These are phyloP conservation scores for Penicillium crustosum DNA, from an alignment of 2,329 filamentous ascomycete genomes.

Conservation along the genomic window DNA sequence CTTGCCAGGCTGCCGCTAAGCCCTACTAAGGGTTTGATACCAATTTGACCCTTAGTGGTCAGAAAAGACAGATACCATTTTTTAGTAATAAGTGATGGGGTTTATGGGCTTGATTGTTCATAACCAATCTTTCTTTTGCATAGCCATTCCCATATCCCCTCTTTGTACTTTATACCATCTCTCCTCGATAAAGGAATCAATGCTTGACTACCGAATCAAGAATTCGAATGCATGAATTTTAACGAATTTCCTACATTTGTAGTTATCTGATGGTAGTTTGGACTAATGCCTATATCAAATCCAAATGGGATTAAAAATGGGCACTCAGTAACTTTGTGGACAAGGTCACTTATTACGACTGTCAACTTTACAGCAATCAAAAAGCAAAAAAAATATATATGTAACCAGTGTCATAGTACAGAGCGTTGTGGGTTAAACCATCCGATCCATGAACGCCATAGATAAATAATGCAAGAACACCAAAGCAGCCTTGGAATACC, in stretches of 20 bases:
- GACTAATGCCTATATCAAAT: background rate
- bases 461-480: constrained; percentile 3
- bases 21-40: constrained; percentile 57
- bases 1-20: constrained; percentile 75
- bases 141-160: constrained; percentile 22
- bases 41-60: constrained; percentile 7
- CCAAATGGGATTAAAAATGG: background rate
- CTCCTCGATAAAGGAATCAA: constrained; percentile 20
- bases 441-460: constrained; percentile 3
- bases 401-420: constrained; percentile 1
- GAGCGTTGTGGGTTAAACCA: background rate
- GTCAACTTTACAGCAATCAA: background rate
- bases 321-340: background rate
- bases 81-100: constrained; percentile 10
- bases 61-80: constrained; percentile 13
- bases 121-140: constrained; percentile 17
- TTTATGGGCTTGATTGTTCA: constrained; percentile 6
- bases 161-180: constrained; percentile 29
- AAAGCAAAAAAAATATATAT: background rate
- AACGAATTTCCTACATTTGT: background rate
- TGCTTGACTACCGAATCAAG: constrained; percentile 9
- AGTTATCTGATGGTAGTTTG: background rate
- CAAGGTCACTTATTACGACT: background rate
- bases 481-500: background rate
- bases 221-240: constrained; percentile 8